phyloP scores from a whole-genome alignment of 305 asterid species.

The Fraxinus baroniana region DNA sequence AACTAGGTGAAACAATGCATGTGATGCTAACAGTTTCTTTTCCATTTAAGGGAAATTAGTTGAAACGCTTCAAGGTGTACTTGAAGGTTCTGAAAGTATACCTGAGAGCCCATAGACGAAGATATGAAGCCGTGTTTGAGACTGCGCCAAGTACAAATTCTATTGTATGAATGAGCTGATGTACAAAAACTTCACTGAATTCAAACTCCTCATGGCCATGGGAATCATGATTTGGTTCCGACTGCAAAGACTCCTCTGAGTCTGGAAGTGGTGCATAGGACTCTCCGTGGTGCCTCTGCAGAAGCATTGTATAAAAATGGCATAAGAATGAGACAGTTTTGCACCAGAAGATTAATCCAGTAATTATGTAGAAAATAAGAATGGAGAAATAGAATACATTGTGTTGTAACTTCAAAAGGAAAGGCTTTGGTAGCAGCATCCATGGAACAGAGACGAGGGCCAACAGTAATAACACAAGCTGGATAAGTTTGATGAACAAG shows the following conservation, averaged over 20 bases:
- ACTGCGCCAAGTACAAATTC: constrained; percentile 98
- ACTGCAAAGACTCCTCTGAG: constrained; percentile 68
- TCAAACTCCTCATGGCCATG: constrained; percentile 93
- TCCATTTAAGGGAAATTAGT: background rate
- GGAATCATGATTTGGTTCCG: constrained; percentile 59
- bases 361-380: constrained; percentile 16
- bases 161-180: constrained; percentile 91
- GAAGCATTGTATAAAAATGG: constrained; percentile 21
- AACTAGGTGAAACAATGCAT: background rate
- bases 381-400: constrained; percentile 38
- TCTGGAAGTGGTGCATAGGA: constrained; percentile 65
- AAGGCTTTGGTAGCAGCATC: constrained; percentile 96
- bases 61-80: constrained; percentile 7
- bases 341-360: constrained; percentile 14
- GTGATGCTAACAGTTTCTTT: background rate
- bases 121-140: constrained; percentile 94
- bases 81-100: constrained; percentile 27
- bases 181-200: constrained; percentile 87
- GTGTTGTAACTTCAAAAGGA: constrained; percentile 73
- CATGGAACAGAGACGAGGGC: constrained; percentile 86
- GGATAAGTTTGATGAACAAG: constrained; percentile 32
- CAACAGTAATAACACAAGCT: constrained; percentile 61
- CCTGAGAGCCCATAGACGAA: constrained; percentile 99
- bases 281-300: constrained; percentile 80
- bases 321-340: background rate